Evolutionary conservation across 805 yeast species (phyloP).

Genomic region (Blastobotrys americana): DNA sequence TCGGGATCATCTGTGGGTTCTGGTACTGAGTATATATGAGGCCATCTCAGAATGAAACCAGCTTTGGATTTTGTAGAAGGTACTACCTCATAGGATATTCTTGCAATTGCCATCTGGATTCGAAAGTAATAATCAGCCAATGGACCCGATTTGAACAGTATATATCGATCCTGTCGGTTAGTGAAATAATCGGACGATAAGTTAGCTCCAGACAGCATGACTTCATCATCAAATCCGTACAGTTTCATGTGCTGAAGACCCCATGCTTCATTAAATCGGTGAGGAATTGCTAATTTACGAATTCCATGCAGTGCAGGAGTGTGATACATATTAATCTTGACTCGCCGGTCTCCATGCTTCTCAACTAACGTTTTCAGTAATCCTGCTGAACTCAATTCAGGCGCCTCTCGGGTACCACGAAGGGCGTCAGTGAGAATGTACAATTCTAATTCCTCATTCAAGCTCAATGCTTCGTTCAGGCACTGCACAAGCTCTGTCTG

Average conservation of each 20-base stretch:
- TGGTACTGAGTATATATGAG: constrained; percentile 44
- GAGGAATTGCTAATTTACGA: constrained; percentile 60
- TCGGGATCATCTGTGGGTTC: constrained; percentile 45
- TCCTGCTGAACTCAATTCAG: constrained; percentile 68
- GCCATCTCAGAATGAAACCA: constrained; percentile 66
- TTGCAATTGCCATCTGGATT: constrained; percentile 62
- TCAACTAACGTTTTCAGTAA: constrained; percentile 59
- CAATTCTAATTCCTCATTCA: constrained; percentile 57
- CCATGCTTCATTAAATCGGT: constrained; percentile 77
- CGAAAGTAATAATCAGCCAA: constrained; percentile 67
- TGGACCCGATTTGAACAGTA: constrained; percentile 49
- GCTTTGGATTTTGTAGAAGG: constrained; percentile 36
- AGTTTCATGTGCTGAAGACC: constrained; percentile 97
- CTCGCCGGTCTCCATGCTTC: constrained; percentile 56
- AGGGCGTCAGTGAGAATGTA: constrained; percentile 77
- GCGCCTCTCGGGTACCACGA: constrained; percentile 90
- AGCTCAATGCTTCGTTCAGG: constrained; percentile 50
- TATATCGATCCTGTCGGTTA: constrained; percentile 90
- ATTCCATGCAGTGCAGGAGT: constrained; percentile 79
- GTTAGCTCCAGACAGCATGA: constrained; percentile 86
- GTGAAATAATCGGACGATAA: constrained; percentile 87
- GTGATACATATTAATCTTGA: constrained; percentile 76
- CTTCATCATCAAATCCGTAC: constrained; percentile 89
- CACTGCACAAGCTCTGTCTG: constrained; percentile 69
- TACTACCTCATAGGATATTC: constrained; percentile 59